Evolutionary conservation across 495 filamentous ascomycete genomes (phyloP).

Genomic region (Aspergillus saccharolyticus): DNA sequence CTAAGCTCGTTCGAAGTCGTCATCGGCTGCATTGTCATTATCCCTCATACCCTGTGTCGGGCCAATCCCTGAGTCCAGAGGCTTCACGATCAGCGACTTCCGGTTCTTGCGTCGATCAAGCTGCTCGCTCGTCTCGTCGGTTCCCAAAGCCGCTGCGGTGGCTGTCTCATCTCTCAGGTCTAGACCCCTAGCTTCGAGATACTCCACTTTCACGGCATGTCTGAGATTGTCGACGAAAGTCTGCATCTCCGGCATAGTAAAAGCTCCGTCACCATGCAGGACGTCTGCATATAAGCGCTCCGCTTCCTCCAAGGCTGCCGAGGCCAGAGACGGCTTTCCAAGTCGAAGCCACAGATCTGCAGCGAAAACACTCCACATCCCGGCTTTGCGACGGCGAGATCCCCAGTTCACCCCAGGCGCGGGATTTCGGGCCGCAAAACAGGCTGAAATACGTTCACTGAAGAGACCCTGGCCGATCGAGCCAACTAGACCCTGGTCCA

Average conservation of each 20-base stretch:
- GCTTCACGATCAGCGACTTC: slow-evolving; percentile 35
- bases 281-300: slow-evolving; percentile 61
- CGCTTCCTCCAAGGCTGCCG: slow-evolving; percentile 66
- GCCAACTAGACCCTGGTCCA: slow-evolving; percentile 72
- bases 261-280: slow-evolving; percentile 51
- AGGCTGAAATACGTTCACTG: slow-evolving; percentile 76
- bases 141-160: slow-evolving; percentile 26
- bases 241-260: slow-evolving; percentile 51
- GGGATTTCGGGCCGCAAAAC: slow-evolving; percentile 69
- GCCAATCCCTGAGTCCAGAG: slow-evolving; percentile 34
- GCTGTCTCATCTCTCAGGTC: slow-evolving; percentile 30
- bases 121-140: slow-evolving; percentile 61
- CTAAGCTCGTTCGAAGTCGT: slow-evolving; percentile 51
- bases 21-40: slow-evolving; percentile 30
- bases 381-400: slow-evolving; percentile 71
- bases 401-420: slow-evolving; percentile 61
- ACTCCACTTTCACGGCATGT: slow-evolving; percentile 52
- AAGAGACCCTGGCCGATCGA: slow-evolving; percentile 72
- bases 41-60: slow-evolving; percentile 26
- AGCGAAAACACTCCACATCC: slow-evolving; percentile 81
- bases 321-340: slow-evolving; percentile 63
- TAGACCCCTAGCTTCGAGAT: slow-evolving; percentile 34
- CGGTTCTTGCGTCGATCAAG: slow-evolving; percentile 40
- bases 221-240: slow-evolving; percentile 57
- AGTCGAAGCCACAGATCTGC: slow-evolving; percentile 77